phyloP scores from a whole-genome alignment of 2,329 filamentous ascomycete genomes.

The Neofusicoccum cordaticola region DNA sequence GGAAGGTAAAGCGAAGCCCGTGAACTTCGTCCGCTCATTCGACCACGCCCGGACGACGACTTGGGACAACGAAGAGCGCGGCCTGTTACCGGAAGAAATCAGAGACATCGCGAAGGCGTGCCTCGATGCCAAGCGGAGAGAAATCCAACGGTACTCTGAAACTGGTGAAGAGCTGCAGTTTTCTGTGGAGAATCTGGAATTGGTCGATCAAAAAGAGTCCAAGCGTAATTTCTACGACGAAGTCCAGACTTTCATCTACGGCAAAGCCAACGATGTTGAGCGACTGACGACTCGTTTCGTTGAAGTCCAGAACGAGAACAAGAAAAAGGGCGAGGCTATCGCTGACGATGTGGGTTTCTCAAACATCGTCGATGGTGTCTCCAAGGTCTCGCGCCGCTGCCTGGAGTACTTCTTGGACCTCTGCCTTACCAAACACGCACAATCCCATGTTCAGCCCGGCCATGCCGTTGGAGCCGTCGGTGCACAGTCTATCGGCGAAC shows the following conservation, averaged over 20 bases:
- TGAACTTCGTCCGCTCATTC: conserved; percentile 89
- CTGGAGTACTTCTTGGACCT: conserved; percentile 73
- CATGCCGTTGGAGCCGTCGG: conserved; percentile 95
- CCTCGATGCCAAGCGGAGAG: conserved; percentile 65
- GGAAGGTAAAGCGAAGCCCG: conserved; percentile 89
- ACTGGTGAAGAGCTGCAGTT: conserved; percentile 30
- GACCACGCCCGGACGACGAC: conserved; percentile 75
- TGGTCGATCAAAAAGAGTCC: conserved; percentile 62
- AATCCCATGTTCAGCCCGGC: conserved; percentile 87
- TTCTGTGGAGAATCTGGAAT: conserved; percentile 48
- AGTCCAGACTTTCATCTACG: conserved; percentile 68
- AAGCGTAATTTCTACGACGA: conserved; percentile 77
- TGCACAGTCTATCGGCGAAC: conserved; percentile 96
- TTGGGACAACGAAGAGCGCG: conserved; percentile 72
- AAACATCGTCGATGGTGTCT: conserved; percentile 60
- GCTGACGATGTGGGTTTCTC: conserved; percentile 12
- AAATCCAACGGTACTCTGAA: conserved; percentile 44
- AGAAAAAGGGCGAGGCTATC: not conserved
- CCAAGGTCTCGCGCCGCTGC: conserved; percentile 76
- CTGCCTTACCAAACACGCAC: conserved; percentile 86
- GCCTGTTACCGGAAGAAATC: conserved; percentile 73
- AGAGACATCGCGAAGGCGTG: conserved; percentile 64
- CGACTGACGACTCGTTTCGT: conserved; percentile 9
- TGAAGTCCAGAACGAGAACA: conserved; percentile 47
- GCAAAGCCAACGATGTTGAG: conserved; percentile 53